phyloP scores from a whole-genome alignment of 225 moss, liverwort and hornwort genomes.

The Sphagnum contortum region DNA sequence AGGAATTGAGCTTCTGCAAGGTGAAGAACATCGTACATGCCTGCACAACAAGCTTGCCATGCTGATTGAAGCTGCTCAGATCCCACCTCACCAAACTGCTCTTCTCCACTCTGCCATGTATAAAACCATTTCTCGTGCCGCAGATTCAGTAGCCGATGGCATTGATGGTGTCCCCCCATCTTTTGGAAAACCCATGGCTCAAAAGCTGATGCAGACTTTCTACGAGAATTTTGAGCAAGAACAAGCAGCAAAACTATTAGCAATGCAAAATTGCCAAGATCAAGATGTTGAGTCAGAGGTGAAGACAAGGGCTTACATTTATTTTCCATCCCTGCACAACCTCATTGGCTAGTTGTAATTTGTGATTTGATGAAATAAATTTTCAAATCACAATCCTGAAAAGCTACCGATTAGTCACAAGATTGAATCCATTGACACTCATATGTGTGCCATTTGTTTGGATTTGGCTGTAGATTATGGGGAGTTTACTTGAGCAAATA shows the following conservation, averaged over 20 bases:
- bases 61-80: constrained; percentile 14
- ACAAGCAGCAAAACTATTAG: constrained; percentile 6
- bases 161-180: constrained; percentile 18
- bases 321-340: too few relatives aligned
- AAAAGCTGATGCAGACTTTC: constrained; percentile 28
- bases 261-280: too few relatives aligned
- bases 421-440: too few relatives aligned
- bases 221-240: constrained; percentile 24
- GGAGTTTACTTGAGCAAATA: constrained; percentile 16
- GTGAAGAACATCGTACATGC: constrained; percentile 14
- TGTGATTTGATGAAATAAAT: too few relatives aligned
- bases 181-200: constrained; percentile 15
- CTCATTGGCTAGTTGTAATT: too few relatives aligned
- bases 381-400: too few relatives aligned
- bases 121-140: constrained; percentile 18
- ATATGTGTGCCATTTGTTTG: too few relatives aligned
- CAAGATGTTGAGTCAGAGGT: too few relatives aligned
- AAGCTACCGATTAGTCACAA: too few relatives aligned
- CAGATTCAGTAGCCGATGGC: constrained; percentile 27
- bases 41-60: not conserved
- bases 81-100: constrained; percentile 25
- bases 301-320: too few relatives aligned
- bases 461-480: constrained; percentile 19
- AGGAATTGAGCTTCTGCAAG: constrained; percentile 28
- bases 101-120: constrained; percentile 21